Conservation (phyloP, 345 rosid genomes). For the Eucalyptus dawsonii region DNA sequence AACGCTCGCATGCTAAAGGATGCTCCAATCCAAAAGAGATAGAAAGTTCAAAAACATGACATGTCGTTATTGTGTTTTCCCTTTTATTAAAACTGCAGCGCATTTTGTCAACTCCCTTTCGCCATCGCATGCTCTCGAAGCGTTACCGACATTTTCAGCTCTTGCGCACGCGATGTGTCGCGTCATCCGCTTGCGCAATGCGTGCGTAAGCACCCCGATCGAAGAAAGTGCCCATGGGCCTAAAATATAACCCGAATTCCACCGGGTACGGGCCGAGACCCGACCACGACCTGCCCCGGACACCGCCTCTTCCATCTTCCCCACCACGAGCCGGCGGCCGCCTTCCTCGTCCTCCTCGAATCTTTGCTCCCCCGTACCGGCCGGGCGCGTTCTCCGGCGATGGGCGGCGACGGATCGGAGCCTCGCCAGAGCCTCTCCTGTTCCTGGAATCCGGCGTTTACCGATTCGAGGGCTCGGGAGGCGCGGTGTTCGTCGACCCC, state of each 20-base stretch:
- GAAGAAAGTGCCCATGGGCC: not conserved
- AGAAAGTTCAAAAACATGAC: not conserved
- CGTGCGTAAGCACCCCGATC: not conserved
- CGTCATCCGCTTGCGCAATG: not conserved
- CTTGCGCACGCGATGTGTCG: not conserved
- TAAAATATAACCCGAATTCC: not conserved
- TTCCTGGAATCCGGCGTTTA: constrained; percentile 44
- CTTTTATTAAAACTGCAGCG: not conserved
- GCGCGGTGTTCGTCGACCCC: constrained; percentile 51
- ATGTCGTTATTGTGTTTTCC: not conserved
- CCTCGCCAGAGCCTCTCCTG: constrained; percentile 3
- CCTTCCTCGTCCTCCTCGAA: not conserved
- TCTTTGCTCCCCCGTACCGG: not conserved
- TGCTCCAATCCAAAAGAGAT: not conserved
- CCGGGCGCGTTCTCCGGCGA: not conserved
- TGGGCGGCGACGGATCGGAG: not conserved
- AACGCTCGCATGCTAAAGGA: not conserved
- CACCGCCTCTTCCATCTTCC: not conserved
- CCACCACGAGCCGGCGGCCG: not conserved
- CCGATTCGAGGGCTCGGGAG: constrained; percentile 17
- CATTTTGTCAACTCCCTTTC: not conserved
- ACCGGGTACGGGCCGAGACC: not conserved
- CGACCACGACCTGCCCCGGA: not conserved
- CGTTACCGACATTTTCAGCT: not conserved
- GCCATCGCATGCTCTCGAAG: not conserved